Evolutionary conservation across 768 basidiomycete species (phyloP), one percentile per base, ranked within the genome.

Genomic region (Hypsizygus marmoreus): DNA sequence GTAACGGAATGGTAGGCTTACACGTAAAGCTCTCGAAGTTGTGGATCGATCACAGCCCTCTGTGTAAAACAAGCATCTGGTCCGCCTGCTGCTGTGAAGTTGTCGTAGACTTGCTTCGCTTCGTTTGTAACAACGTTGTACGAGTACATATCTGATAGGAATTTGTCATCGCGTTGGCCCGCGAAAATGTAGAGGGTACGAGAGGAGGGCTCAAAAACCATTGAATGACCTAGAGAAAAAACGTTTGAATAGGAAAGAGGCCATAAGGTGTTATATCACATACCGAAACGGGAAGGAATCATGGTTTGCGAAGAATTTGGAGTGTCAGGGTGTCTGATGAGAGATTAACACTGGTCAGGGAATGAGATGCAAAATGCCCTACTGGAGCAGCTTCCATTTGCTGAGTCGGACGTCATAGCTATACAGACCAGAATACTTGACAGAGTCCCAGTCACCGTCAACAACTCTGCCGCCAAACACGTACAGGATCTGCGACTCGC

Each of bases 61-160:
- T 88, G 87, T 1, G 86, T 85, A 57, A 88, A 90, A 56, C 79
- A 84, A 2, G 84, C 76, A 32, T 84, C 80, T 0, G 87, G 84
- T 0, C 88, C 88, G 1, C 86, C 84, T 7, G 71, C 66, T 12
- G 71, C 47, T 2, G 78, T 74, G 62, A 85, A 82, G 57, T 87
- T 81, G 33, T 78, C 68, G 56, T 77, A 88, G 4, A 88, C 57
- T 56, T 89, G 81, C 1, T 77, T 76, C 20, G 77, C 73, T 2
- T 74, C 76, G 56, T 78, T 77, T 3, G 75, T 79, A 33, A 68
- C 64, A 50, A 86, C 76, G 45, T 89, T 78, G 64, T 82, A 88
- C 1, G 81, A 72, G 41, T 84, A 86, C 87, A 91, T 88, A 62
- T 91, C 89, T 2, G 82, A 78, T 7, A 87, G 73, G 49, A 81